Evolutionary conservation across 163 green algal species (phyloP).

Genomic region (Scenedesmus sp.): DNA sequence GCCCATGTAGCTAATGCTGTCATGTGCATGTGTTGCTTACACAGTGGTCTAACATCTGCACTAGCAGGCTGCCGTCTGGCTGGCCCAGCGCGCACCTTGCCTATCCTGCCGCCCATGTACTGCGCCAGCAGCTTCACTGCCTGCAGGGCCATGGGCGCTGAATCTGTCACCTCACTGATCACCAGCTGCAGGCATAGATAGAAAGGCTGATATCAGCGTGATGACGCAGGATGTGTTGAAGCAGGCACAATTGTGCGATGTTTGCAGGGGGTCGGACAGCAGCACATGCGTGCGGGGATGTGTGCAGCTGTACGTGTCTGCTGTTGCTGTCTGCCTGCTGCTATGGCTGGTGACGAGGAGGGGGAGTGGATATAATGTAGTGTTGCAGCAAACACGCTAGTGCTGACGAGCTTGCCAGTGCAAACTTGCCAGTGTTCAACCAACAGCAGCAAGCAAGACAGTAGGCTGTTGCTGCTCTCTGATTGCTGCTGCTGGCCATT

Average conservation of each 20-base stretch:
- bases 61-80: not conserved
- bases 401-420: no score
- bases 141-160: slow-evolving; percentile 82
- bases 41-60: not conserved
- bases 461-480: not conserved
- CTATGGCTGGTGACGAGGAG: not conserved
- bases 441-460: not conserved
- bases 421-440: not conserved
- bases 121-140: slow-evolving; percentile 93
- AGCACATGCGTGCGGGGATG: not conserved
- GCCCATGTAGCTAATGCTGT: no score
- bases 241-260: not conserved
- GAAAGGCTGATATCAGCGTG: not conserved
- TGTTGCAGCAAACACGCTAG: no score
- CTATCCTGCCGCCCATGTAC: slow-evolving; percentile 68
- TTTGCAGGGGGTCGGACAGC: not conserved
- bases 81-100: not conserved
- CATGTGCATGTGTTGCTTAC: not conserved
- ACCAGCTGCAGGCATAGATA: slow-evolving; percentile 81
- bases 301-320: not conserved
- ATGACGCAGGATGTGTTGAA: not conserved
- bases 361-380: no score
- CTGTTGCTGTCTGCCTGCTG: not conserved
- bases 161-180: slow-evolving; percentile 87
- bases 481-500: not conserved